Conservation (phyloP, 352 stramenopile species). For the Aphanomyces astaci region DNA sequence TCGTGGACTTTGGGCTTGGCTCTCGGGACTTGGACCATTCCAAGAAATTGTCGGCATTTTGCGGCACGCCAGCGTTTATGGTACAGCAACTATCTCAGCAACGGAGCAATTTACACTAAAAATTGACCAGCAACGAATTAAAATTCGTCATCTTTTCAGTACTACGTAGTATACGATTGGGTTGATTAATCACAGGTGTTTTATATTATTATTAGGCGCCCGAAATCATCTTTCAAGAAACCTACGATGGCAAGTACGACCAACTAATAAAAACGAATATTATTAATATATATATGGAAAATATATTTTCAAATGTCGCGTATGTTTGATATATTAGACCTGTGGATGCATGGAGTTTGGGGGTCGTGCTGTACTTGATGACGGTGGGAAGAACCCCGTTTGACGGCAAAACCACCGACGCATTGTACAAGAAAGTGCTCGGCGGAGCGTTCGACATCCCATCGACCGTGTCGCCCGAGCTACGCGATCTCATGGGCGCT, state of each 20-base stretch:
- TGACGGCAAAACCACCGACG: conserved; percentile 1
- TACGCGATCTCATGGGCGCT: not conserved
- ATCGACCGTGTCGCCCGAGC: not conserved
- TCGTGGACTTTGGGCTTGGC: conserved; percentile 20
- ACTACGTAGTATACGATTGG: too few relatives aligned
- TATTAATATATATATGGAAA: too few relatives aligned
- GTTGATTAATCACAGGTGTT: too few relatives aligned
- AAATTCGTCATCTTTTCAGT: too few relatives aligned
- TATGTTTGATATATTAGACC: not conserved
- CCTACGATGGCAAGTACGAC: conserved; percentile 22
- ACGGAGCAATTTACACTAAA: not conserved
- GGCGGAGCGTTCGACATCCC: not conserved
- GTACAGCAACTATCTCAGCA: too few relatives aligned
- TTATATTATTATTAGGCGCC: conserved; percentile 6
- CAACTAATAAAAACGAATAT: too few relatives aligned
- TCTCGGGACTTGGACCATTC: not conserved
- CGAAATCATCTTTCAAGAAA: conserved; percentile 20
- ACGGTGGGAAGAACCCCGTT: conserved; percentile 12
- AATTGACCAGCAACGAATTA: not conserved
- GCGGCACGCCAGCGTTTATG: conserved; percentile 21
- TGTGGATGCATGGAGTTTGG: conserved; percentile 22
- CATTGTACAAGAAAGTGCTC: conserved; percentile 19
- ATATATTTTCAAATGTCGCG: too few relatives aligned
- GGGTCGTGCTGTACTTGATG: conserved; percentile 18
- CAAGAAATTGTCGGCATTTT: conserved; percentile 22